Base-by-base conservation (phyloP, 2,329 filamentous ascomycete species). In the Diaporthe batatas region DNA sequence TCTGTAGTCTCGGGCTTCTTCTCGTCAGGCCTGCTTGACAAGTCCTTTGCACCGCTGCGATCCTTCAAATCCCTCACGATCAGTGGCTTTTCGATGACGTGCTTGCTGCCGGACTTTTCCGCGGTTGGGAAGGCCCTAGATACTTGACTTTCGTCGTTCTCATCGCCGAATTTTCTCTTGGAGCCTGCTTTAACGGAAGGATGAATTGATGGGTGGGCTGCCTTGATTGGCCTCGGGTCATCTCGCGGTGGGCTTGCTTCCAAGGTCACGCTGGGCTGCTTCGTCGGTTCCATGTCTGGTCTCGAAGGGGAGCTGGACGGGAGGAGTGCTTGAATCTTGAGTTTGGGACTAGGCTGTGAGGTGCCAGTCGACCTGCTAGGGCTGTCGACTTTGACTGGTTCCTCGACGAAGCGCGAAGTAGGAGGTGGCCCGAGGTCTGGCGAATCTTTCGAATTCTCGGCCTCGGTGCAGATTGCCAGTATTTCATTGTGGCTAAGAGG, bases 361-460 rank as follows among this genome's bases (percentile, higher is more conserved):
- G 32, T 49, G 7, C 72, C 69, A 16, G 69, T 72, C 16, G 74
- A 73, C 53, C 76, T 80, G 53, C 75, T 80, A 1, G 88, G 86
- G 6, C 89, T 85, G 75, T 89, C 86, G 72, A 87, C 80, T 76
- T 90, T 88, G 42, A 88, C 82, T 0, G 86, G 85, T 65, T 90
- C 85, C 47, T 90, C 86, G n/a, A 90, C 85, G 75, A 87, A 89
- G 72, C 87, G 85, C 11, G 89, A 91, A 57, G 89, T 84, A 1
- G 89, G 88, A 6, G 90, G 90, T 5, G 90, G 88, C 0, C 92
- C 92, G 57, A 94, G 86, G 72, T 94, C 91, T 7, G 92, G 91
- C 3, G 92, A 93, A 53, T 92, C 89, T 57, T 85, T 85, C 44
- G 85, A 84, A 65, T 85, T 83, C 57, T 80, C 83, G 16, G 84